phyloP scores from a whole-genome alignment of 441 rosid genomes.

The Gossypium lobatum region DNA sequence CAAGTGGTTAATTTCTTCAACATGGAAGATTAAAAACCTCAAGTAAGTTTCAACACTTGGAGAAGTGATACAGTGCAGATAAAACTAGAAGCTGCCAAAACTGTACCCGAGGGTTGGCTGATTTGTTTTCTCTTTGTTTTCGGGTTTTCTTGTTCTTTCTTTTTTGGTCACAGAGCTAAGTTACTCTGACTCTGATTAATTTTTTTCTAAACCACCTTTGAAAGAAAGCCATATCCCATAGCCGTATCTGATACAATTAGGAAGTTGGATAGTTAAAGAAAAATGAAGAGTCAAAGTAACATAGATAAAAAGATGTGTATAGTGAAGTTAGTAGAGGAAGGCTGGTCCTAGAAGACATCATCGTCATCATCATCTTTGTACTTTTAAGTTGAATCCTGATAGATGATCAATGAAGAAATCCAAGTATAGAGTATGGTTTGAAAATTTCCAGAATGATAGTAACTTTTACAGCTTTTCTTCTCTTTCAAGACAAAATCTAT shows the following conservation, averaged over 20 bases:
- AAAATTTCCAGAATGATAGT: conserved; percentile 12
- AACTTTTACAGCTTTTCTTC: conserved; percentile 25
- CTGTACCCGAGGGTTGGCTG: conserved; percentile 20
- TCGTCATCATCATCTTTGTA: conserved; percentile 26
- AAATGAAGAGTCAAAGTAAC: background rate
- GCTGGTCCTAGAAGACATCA: conserved; percentile 19
- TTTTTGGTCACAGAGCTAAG: conserved; percentile 1
- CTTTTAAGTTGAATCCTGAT: conserved; percentile 25
- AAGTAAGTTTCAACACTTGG: conserved; percentile 24
- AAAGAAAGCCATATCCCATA: too few species aligned
- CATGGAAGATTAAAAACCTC: conserved; percentile 17
- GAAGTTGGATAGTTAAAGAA: background rate
- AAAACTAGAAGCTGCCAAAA: background rate
- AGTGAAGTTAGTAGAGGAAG: conserved; percentile 29
- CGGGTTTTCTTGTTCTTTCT: conserved; percentile 10
- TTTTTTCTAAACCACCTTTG: too few species aligned
- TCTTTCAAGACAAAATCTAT: conserved; percentile 4
- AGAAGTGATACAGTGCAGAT: conserved; percentile 12
- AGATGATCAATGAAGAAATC: conserved; percentile 10
- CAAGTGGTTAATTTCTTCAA: conserved; percentile 21
- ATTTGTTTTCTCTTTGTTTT: conserved; percentile 30
- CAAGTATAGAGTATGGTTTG: conserved; percentile 16
- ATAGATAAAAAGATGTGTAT: conserved; percentile 34
- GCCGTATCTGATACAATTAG: too few species aligned
- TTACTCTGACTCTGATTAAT: background rate